Evolutionary conservation across 2,329 filamentous ascomycete species (phyloP), one percentile per base, ranked within the genome.

Genomic region (Trichoderma atrobrunneum): DNA sequence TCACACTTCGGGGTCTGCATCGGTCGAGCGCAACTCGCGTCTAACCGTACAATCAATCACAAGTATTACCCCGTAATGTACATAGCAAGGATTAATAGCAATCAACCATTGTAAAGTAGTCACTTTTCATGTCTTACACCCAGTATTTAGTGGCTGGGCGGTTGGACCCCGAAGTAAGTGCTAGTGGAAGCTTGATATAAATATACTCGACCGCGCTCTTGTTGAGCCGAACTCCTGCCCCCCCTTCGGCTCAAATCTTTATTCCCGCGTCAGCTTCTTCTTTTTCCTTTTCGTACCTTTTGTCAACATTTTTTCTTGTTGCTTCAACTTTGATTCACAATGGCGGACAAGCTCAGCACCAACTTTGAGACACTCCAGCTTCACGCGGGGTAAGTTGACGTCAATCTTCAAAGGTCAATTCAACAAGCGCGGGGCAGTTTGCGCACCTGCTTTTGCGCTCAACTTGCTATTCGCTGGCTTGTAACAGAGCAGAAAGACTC

Each of bases 311-410:
- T 73, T 75, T 75, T 73, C 36, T 36, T 43, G 28, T 36, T 26
- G 24, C 34, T 32, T 61, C n/a, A 34, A 34, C 57, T 34, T 36
- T 67, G 14, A 18, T 6, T 69, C 74, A 80, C 54, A 71, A 81
- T 82, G 81, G 78, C 82, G 60, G 84, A 60, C 43, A 30, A 87
- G 72, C 78, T 86, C 56, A 86, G 85, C 82, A 86, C 86, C 76
- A 88, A 91, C 81, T 96, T 96, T 77, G 93, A 95, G 86, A 96
- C 93, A 73, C 87, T 95, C 75, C 93, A 95, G 86, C 88, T 96
- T 76, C 93, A 96, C 81, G 93, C 93, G 80, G 93, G 93, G 91
- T 93, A 89, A 78, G 85, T 80, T 54, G 61, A 48, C 61, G 24
- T 71, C 59, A 26, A 54, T 70, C 54, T 18, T 30, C 34, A 54